Percentiles rank a stretch among this genome's conserved stretches.
Evolutionary conservation across 768 basidiomycete genomes (phyloP).

Genomic region (Mycena albidolilacea): DNA sequence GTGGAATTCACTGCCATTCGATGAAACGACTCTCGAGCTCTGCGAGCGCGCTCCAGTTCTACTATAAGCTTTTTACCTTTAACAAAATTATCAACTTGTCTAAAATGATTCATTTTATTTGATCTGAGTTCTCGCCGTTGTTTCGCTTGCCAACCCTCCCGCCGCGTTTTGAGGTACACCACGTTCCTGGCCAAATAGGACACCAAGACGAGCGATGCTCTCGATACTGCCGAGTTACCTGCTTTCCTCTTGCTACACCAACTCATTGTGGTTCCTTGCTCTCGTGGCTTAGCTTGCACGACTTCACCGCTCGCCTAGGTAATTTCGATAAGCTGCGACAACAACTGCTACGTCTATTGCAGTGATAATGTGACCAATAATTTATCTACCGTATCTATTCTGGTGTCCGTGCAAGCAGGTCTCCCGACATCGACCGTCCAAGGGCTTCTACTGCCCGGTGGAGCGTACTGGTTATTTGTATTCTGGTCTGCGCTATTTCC

Average conservation of each 20-base stretch:
- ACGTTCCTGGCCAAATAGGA: too few relatives aligned
- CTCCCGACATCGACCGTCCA: conserved; percentile 65
- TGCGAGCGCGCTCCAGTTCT: too few relatives aligned
- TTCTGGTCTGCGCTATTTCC: conserved; percentile 59
- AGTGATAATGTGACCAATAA: background rate
- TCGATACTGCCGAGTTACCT: too few relatives aligned
- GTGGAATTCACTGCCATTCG: too few relatives aligned
- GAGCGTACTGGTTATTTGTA: conserved; percentile 67
- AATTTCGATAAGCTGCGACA: conserved; percentile 37
- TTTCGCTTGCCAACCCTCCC: too few relatives aligned
- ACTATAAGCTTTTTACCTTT: too few relatives aligned
- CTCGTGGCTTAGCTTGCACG: background rate
- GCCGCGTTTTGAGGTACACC: too few relatives aligned
- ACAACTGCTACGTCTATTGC: background rate
- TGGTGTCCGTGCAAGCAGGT: conserved; percentile 45
- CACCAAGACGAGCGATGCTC: too few relatives aligned
- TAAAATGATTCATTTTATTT: too few relatives aligned
- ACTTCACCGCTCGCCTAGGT: conserved; percentile 39
- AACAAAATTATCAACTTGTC: too few relatives aligned
- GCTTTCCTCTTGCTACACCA: conserved; percentile 10
- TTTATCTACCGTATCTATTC: conserved; percentile 24
- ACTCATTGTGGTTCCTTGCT: background rate
- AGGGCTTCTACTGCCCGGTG: conserved; percentile 68
- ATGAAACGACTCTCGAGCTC: too few relatives aligned
- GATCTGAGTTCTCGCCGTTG: too few relatives aligned